phyloP scores from a whole-genome alignment of 1,139 yeast genomes.

The Taphrina populina region DNA sequence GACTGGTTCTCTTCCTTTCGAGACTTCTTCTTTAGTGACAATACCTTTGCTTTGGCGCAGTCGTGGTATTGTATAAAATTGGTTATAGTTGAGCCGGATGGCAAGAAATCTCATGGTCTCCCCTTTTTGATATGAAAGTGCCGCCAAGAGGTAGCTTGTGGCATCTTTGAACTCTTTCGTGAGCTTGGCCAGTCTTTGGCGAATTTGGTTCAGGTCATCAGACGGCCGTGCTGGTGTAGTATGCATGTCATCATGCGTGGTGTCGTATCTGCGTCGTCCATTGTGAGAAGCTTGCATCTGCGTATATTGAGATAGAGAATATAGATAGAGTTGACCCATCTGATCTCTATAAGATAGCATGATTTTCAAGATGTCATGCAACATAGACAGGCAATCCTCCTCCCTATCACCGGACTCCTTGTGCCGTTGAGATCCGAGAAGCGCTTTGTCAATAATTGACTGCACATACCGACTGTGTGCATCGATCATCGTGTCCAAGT shows the following conservation, averaged over 20 bases:
- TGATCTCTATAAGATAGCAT: slow-evolving; percentile 42
- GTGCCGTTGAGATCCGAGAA: slow-evolving; percentile 44
- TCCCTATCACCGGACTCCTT: slow-evolving; percentile 36
- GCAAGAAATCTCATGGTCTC: slow-evolving; percentile 47
- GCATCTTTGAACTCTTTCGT: slow-evolving; percentile 31
- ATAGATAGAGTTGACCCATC: slow-evolving; percentile 38
- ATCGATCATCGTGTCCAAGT: slow-evolving; percentile 46
- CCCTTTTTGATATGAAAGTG: slow-evolving; percentile 43
- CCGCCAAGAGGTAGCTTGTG: slow-evolving; percentile 39
- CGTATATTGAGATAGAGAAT: slow-evolving; percentile 38
- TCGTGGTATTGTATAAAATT: slow-evolving; percentile 41
- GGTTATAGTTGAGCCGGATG: slow-evolving; percentile 47
- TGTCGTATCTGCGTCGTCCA: slow-evolving; percentile 19
- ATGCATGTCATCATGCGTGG: slow-evolving; percentile 22
- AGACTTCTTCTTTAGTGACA: no score
- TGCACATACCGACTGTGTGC: slow-evolving; percentile 46
- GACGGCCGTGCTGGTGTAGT: background rate
- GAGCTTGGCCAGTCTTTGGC: slow-evolving; percentile 31
- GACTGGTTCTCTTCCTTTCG: no score
- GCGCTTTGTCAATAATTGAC: slow-evolving; percentile 46
- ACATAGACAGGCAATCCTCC: slow-evolving; percentile 42
- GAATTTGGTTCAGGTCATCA: slow-evolving; percentile 25
- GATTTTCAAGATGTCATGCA: slow-evolving; percentile 46
- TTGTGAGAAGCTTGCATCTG: slow-evolving; percentile 27
- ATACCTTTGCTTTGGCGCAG: background rate